Evolutionary conservation across 306 rosid species (phyloP).

Genomic region (Cyclanthera cordifolia): DNA sequence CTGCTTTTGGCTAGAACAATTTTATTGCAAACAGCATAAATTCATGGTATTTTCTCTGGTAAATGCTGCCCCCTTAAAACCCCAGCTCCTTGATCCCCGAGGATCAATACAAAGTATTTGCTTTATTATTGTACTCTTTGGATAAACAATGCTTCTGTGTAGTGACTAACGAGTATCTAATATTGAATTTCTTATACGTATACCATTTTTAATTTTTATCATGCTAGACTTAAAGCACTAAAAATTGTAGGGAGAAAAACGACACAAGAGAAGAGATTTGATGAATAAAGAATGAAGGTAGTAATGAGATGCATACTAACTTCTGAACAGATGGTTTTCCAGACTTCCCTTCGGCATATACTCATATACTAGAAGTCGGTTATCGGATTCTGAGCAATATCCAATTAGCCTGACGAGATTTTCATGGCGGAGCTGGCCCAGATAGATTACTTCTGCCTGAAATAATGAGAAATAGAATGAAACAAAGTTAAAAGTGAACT

Average conservation of each 20-base stretch:
- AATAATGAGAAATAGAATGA: slow-evolving; percentile 1
- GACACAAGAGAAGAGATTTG: slow-evolving; percentile 2
- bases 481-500: slow-evolving; percentile 2
- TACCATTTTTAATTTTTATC: background rate
- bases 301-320: slow-evolving; percentile 33
- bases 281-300: background rate
- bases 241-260: too few species aligned
- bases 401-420: slow-evolving; percentile 88
- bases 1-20: background rate
- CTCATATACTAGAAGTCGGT: slow-evolving; percentile 87
- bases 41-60: background rate
- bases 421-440: slow-evolving; percentile 74
- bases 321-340: slow-evolving; percentile 83
- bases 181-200: background rate
- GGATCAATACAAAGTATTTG: background rate
- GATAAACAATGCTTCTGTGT: background rate
- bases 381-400: slow-evolving; percentile 59
- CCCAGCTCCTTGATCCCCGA: background rate
- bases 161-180: background rate
- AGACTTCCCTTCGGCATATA: slow-evolving; percentile 78
- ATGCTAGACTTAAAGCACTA: background rate
- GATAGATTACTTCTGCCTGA: slow-evolving; percentile 91
- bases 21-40: background rate
- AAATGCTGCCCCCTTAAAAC: background rate
- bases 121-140: background rate